A percentile compares a stretch with the other conserved stretches of the same genome.
phyloP scores from a whole-genome alignment of 2,329 filamentous ascomycete species.

The Sporothrix pallida region DNA sequence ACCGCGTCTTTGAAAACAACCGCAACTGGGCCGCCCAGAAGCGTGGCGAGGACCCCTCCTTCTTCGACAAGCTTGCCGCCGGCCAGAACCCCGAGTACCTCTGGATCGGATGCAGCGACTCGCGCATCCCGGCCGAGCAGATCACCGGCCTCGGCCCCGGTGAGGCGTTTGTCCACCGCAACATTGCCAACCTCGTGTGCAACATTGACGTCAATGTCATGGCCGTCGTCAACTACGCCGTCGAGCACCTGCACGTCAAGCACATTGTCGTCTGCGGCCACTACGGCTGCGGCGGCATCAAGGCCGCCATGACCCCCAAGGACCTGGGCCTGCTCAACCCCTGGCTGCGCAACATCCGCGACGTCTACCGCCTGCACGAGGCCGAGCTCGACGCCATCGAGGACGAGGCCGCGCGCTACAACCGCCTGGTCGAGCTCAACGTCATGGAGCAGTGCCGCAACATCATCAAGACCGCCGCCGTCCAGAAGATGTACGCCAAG shows the following conservation, averaged over 20 bases:
- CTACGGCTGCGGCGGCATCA: constrained; percentile 64
- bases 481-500: constrained; percentile 72
- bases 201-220: constrained; percentile 63
- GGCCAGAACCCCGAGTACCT: constrained; percentile 75
- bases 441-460: constrained; percentile 78
- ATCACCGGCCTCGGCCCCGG: constrained; percentile 84
- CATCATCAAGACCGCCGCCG: constrained; percentile 77
- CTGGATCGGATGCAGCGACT: constrained; percentile 93
- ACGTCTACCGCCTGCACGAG: constrained; percentile 75
- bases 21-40: constrained; percentile 67
- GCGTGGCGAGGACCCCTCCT: constrained; percentile 63
- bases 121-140: constrained; percentile 87
- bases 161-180: constrained; percentile 92
- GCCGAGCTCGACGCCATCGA: constrained; percentile 68
- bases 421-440: constrained; percentile 82
- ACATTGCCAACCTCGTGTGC: constrained; percentile 89
- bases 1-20: constrained; percentile 73
- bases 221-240: constrained; percentile 79
- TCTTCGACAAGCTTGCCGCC: constrained; percentile 67
- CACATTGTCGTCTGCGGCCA: constrained; percentile 81
- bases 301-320: constrained; percentile 67
- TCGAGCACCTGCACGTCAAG: constrained; percentile 79
- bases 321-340: constrained; percentile 74
- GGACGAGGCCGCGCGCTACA: constrained; percentile 65
- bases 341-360: constrained; percentile 75